Base-by-base conservation (phyloP, 352 stramenopile species). In the Globisporangium irregulare region DNA sequence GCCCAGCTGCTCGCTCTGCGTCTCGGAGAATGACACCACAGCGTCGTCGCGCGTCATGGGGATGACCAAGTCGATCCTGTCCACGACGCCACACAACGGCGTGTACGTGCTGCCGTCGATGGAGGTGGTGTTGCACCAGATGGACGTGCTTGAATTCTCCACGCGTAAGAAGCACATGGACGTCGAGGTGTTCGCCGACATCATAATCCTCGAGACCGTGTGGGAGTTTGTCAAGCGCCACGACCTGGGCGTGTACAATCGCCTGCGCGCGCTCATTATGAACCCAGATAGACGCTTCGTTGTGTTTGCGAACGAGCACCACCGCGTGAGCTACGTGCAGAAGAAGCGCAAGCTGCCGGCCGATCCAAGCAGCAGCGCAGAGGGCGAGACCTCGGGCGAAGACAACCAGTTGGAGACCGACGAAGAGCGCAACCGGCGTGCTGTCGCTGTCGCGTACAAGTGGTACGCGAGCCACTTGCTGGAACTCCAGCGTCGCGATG, bases 251-350 rank as follows among this genome's bases (percentile, higher is more conserved):
- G 81, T 97, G 46, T 98, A 96, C 81, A 95, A 95, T 72, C 83
- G 91, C 50, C 74, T 98, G 46, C 82, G 82, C 38, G 89, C 90
- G 36, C 77, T 98, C 68, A 70, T 98, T 48, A 91, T 87, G 75
- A 92, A 91, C 66, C 68, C 72, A 1, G 83, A 93, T 59, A 79
- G 92, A 24, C 85, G 86, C 32, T 98, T 98, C 69, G 76, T 98
- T 10, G 88, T 98, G 41, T 98, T 98, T 66, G 89, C 95, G 22
- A 98, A 98, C 68, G 90, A 98, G 65, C 91, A 98, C 71, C 89
- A 97, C 64, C 78, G 84, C 53, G 78, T 85, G 22, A 91, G 86
- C 24, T 97, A 84, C 61, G 78, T 91, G 54, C 78, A 85, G 59
- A 89, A 89, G 74, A 72, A 80, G 22, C 76, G 76, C 50, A 68